Base-by-base conservation (phyloP, 2,329 filamentous ascomycete species). In the Pseudogymnoascus sp. region DNA sequence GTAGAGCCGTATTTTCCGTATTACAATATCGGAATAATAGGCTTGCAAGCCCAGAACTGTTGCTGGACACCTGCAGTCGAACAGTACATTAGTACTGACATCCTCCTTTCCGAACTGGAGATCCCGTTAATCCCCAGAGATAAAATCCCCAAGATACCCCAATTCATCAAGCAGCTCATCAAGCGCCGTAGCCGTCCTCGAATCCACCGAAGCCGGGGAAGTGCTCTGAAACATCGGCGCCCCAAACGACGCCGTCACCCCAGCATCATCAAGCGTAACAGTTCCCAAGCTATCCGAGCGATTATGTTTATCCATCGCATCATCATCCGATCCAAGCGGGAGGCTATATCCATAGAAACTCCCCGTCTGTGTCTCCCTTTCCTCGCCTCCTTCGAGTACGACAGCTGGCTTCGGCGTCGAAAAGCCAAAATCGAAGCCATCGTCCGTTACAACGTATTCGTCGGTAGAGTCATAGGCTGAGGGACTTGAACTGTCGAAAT, bases 111-210 rank as follows among this genome's bases (percentile, higher is more conserved):
- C 19, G 38, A 41, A 4, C n/a, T 41, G 1, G 16, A 19, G 38
- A 21, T 8, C 26, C 21, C 7, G 5, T 65, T 55, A 66, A 59
- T 67, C 67, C 8, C 66, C 67, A 12, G 64, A 61, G 61, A 82
- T 81, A 63, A 79, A 73, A 61, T 75, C 74, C 23, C 78, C 77
- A 41, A 82, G 70, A 68, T 82, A 82, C 62, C 78, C 78, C 69
- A 82, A 71, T 65, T 82, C 80, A 65, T 78, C 76, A 68, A 82
- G 74, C 63, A 82, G 70, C 65, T 80, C 76, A 65, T 78, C 75
- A 72, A 82, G 77, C 2, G 58, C 58, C 6, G 45, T 52, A 19
- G 12, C 26, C 1, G 45, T 52, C 26, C 45, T 33, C 2, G 14
- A 19, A 31, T 52, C 45, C 55, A 26, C 8, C n/a, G 58, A 59